Conservation (phyloP, 805 yeast genomes). For the Cyberlindnera meyerae region DNA sequence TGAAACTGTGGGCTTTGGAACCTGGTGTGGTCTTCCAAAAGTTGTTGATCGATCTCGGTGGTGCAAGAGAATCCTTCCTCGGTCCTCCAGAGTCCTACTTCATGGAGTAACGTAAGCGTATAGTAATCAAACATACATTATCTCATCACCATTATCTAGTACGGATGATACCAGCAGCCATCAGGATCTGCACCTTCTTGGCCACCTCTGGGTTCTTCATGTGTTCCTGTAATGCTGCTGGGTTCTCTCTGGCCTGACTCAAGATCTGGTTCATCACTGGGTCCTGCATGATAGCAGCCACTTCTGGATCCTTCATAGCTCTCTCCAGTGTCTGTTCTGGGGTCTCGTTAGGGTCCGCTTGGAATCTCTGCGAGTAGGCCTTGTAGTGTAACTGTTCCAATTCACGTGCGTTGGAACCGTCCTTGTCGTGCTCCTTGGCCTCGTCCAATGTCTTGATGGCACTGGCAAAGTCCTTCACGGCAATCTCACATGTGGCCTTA, state of each 20-base stretch:
- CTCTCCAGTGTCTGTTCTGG: constrained; percentile 93
- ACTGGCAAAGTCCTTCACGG: constrained; percentile 79
- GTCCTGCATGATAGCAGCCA: constrained; percentile 80
- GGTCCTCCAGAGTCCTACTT: constrained; percentile 14
- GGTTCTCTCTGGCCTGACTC: constrained; percentile 90
- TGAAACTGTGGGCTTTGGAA: constrained; percentile 13
- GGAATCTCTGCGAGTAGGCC: constrained; percentile 77
- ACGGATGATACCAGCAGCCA: constrained; percentile 96
- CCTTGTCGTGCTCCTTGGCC: constrained; percentile 75
- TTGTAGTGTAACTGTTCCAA: constrained; percentile 77
- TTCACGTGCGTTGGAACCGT: constrained; percentile 61
- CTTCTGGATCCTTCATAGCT: constrained; percentile 90
- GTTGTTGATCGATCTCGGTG: constrained; percentile 12
- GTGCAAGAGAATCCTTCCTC: constrained; percentile 8
- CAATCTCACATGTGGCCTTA: constrained; percentile 91
- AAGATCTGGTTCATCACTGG: constrained; percentile 95
- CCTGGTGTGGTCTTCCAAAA: constrained; percentile 15
- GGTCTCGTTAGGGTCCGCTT: constrained; percentile 73
- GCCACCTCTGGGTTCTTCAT: constrained; percentile 94
- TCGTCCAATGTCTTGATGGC: constrained; percentile 75
- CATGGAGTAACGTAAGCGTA: too few relatives aligned
- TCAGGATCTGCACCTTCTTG: constrained; percentile 79
- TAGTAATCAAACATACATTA: too few relatives aligned
- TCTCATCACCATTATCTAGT: constrained; percentile 52
- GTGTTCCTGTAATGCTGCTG: constrained; percentile 95